Base-by-base conservation (phyloP, 73 alveolate species). In the Tetrahymena elliotti region DNA sequence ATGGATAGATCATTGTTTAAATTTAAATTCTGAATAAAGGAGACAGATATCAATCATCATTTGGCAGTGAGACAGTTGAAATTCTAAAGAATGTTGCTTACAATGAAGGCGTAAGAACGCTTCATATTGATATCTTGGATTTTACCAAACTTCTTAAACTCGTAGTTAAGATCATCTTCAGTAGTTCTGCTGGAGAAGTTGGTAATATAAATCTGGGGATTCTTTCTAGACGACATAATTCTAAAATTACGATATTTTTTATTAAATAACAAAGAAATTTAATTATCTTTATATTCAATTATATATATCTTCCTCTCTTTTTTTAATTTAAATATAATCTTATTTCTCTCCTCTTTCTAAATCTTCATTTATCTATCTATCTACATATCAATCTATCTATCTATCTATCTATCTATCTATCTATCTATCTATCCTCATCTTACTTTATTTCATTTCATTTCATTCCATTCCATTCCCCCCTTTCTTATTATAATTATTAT, bases 71-170 rank as follows among this genome's bases (percentile, higher is more conserved):
- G 88, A 68, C 38, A 27, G 88, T 68, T 68, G 88, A 68, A 68
- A 68, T 68, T 68, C 88, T 68, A 68, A 68, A 68, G 34, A 68
- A 68, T 68, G 34, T n/a, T 68, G 88, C 88, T 68, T 68, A 68
- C 88, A 68, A 68, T 68, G 88, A 68, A 68, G 88, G 88, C 88
- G 88, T 68, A 68, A 31, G 88, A 68, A 68, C 88, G 88, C 88
- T 68, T 68, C 88, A 68, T 68, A 36, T 68, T 68, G 88, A 68
- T 68, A 68, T 68, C 88, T 68, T 68, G 88, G 88, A 68, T 68
- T 68, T 68, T 68, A 68, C 88, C 88, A 68, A 68, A 68, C n/a
- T 36, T 68, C 88, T 68, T 68, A 31, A 68, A 68, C 36, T 68
- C 88, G 88, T 68, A 68, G 38, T 68, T n/a, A 68, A 68, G 88